Evolutionary conservation across 352 stramenopile genomes (phyloP).

Genomic region (Aphanomyces astaci): DNA sequence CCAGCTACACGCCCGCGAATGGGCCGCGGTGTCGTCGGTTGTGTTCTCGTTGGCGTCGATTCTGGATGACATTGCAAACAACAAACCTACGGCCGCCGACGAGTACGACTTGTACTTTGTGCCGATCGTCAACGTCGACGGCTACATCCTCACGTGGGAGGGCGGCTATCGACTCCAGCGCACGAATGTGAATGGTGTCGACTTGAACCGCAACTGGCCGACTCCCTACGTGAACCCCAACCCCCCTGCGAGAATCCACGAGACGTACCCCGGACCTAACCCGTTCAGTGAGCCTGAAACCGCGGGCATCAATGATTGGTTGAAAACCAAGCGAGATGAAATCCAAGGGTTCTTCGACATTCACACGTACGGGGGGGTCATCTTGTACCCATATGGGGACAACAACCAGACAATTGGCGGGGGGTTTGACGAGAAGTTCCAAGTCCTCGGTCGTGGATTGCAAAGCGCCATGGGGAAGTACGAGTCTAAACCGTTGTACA

Average conservation of each 20-base stretch:
- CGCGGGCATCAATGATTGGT: background rate
- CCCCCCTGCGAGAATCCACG: background rate
- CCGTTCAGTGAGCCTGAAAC: constrained; percentile 12
- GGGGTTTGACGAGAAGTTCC: constrained; percentile 39
- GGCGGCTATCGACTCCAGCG: constrained; percentile 1
- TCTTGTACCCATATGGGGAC: constrained; percentile 3
- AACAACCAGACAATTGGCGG: constrained; percentile 38
- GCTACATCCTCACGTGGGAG: constrained; percentile 58
- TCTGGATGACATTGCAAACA: constrained; percentile 27
- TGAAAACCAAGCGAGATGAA: background rate
- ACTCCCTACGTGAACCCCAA: background rate
- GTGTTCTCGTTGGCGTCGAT: constrained; percentile 30
- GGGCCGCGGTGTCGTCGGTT: constrained; percentile 28
- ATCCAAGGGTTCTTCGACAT: background rate
- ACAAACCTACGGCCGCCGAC: constrained; percentile 16
- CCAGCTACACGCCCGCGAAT: constrained; percentile 32
- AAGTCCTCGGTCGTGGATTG: constrained; percentile 29
- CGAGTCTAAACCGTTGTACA: constrained; percentile 22
- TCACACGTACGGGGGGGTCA: constrained; percentile 4
- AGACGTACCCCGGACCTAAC: background rate
- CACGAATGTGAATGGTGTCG: background rate
- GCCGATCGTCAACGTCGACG: constrained; percentile 66
- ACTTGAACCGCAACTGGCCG: constrained; percentile 20
- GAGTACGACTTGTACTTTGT: constrained; percentile 70
- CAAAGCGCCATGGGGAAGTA: constrained; percentile 26